Base-by-base conservation (phyloP, 164 flowering plant species). In the Chimonanthus praecox region DNA sequence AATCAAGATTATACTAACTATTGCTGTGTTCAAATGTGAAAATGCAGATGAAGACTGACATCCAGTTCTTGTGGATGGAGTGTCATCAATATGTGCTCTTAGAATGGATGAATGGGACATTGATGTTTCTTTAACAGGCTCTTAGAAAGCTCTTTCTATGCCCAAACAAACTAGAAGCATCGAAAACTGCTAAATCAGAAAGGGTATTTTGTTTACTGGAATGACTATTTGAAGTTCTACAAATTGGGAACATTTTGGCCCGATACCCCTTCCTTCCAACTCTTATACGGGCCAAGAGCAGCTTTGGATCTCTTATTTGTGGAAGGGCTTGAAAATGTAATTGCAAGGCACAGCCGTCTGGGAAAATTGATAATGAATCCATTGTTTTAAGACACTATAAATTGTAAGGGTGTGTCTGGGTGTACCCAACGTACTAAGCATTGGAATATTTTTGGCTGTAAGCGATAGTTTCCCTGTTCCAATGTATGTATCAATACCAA, bases 101-200 rank as follows among this genome's bases (percentile, higher is more conserved):
- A 98, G 94, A 44, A 94, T 94, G 99, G 99, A 94, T 72, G 98
- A 94, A 74, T 94, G 99, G 99, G 99, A 98, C 50, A 74, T 94
- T 2, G 99, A 94, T 80, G 99, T 94, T 68, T 98, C 99, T 33
- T 75, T 94, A 70, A 94, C 99, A 7, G 99, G 99, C 58, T 94
- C 99, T 60, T 98, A 94, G 79, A 94, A 94, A 75, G 97, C 99
- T 68, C 97, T 94, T 43, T 94, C 98, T 54, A 91, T 94, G n/a
- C 99, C 99, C 98, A 62, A 92, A 33, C 33, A 1, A 33, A 33
- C 33, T 33, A 33, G 33, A 33, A 33, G 99, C 99, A 16, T 76
- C 93, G 58, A 87, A 94, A 80, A 83, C 90, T 10, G 96, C 99
- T 18, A 92, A 88, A 79, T 94, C 99, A 48, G 81, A 88, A 33